Percentiles rank a stretch among this genome's conserved stretches.
Conservation (phyloP, 768 basidiomycete genomes). For the Tubosaeta sp. region DNA sequence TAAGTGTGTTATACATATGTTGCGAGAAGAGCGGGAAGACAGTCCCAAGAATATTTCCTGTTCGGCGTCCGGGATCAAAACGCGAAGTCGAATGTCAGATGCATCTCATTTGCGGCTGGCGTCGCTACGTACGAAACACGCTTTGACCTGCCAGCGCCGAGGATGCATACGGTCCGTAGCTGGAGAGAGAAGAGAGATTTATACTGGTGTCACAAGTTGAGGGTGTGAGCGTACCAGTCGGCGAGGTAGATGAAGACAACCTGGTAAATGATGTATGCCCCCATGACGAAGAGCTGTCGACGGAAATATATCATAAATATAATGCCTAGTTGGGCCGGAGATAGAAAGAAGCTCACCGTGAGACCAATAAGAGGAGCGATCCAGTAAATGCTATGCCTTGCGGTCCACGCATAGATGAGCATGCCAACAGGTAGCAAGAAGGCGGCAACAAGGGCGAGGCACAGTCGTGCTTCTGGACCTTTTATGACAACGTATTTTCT, state of each 20-base stretch:
- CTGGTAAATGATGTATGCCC: conserved; percentile 52
- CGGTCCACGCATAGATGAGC: conserved; percentile 73
- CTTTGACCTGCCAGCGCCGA: conserved; percentile 68
- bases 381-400: conserved; percentile 54
- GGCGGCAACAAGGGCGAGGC: conserved; percentile 50
- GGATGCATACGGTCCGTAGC: conserved; percentile 61
- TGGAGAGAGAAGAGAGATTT: conserved; percentile 5
- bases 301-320: conserved; percentile 2
- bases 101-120: neutral
- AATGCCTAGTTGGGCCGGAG: neutral
- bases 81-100: conserved; percentile 18
- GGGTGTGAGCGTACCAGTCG: conserved; percentile 45
- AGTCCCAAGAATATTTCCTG: conserved; percentile 48
- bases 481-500: conserved; percentile 27
- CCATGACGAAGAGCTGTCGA: conserved; percentile 46
- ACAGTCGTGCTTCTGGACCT: conserved; percentile 60
- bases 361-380: conserved; percentile 36
- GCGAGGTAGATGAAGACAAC: conserved; percentile 58
- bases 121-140: conserved; percentile 42
- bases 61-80: neutral
- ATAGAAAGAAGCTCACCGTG: conserved; percentile 14
- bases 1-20: conserved; percentile 53
- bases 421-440: conserved; percentile 55
- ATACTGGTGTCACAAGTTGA: neutral
- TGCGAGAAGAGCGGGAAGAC: conserved; percentile 62